phyloP scores from a whole-genome alignment of 208 protist genomes.

The Trichomonas vaginalis region DNA sequence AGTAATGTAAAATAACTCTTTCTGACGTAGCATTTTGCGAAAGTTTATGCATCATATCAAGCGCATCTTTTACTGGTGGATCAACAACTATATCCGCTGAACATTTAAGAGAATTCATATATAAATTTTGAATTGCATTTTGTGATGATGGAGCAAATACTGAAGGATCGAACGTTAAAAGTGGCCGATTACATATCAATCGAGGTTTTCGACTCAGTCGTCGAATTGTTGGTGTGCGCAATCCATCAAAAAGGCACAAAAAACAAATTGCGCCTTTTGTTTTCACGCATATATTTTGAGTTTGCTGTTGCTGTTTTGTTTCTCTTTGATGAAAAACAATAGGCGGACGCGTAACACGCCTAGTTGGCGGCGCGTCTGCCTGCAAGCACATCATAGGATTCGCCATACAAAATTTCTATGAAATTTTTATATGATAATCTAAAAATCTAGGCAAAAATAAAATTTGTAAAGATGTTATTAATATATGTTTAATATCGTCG shows the following conservation, averaged over 20 bases:
- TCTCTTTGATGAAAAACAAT: neutral
- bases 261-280: neutral
- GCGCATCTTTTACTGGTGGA: neutral
- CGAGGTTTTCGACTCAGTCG: neutral
- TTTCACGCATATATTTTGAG: neutral
- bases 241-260: neutral
- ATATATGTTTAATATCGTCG: no score
- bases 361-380: neutral
- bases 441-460: no score
- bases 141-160: neutral
- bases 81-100: neutral
- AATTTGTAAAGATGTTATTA: no score
- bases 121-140: neutral
- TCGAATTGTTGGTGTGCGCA: neutral
- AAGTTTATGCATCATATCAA: neutral
- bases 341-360: neutral
- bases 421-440: no score
- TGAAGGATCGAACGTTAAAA: neutral
- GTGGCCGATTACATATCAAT: neutral
- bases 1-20: neutral
- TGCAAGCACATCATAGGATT: constrained; percentile 3
- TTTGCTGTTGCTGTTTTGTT: neutral
- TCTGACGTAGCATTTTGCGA: neutral
- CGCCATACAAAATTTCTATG: no score
- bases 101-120: neutral